phyloP scores from a whole-genome alignment of 2,329 filamentous ascomycete genomes.

The Ophiostoma angusticollis region DNA sequence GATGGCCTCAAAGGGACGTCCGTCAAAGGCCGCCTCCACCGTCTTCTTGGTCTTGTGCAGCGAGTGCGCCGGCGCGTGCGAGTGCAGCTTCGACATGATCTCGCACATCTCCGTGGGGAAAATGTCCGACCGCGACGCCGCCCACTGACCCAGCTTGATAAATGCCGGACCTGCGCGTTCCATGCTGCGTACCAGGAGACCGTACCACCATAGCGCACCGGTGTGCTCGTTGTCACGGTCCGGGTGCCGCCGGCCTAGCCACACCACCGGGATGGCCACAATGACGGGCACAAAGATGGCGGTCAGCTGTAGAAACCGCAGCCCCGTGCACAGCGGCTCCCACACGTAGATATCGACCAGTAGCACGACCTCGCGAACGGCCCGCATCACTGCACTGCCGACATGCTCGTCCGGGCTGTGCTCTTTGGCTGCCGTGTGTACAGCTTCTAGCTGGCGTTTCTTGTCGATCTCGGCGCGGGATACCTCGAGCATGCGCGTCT shows the following conservation, averaged over 20 bases:
- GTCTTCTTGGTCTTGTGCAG: conserved; percentile 66
- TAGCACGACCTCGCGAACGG: conserved; percentile 48
- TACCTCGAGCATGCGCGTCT: conserved; percentile 74
- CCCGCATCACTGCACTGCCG: conserved; percentile 43
- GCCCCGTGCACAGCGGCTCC: conserved; percentile 77
- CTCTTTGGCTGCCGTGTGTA: too few species aligned
- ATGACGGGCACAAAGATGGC: conserved; percentile 88
- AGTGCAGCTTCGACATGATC: conserved; percentile 90
- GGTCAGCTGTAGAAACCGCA: conserved; percentile 78
- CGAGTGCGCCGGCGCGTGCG: conserved; percentile 85
- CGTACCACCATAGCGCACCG: conserved; percentile 91
- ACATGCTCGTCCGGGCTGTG: conserved; percentile 36
- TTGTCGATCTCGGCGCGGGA: conserved; percentile 68
- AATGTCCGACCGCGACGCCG: conserved; percentile 88
- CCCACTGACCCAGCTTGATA: conserved; percentile 99
- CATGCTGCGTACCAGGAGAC: conserved; percentile 77
- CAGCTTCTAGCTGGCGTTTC: too few species aligned
- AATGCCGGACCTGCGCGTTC: conserved; percentile 89
- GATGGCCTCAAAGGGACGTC: conserved; percentile 71
- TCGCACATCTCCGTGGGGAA: conserved; percentile 87
- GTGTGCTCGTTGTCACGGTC: conserved; percentile 59
- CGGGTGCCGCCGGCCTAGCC: conserved; percentile 55
- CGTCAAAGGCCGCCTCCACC: conserved; percentile 70
- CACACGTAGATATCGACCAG: conserved; percentile 60
- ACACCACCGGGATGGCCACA: conserved; percentile 63